phyloP scores from a whole-genome alignment of 139 green algal species.

The Tetraselmis chui region DNA sequence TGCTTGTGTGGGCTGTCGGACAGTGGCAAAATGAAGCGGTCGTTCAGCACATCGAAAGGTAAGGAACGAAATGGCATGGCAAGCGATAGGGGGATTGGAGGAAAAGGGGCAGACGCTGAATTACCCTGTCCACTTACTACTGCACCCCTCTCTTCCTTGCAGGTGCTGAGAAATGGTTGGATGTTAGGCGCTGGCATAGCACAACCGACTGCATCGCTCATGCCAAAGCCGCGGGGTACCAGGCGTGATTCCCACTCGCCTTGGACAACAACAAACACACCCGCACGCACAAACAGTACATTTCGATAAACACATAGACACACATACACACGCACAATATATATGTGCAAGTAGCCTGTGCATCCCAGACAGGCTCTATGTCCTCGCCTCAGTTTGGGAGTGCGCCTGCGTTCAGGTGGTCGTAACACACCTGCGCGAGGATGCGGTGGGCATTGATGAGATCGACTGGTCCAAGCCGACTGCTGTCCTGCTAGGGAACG shows the following conservation, averaged over 20 bases:
- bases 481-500: conserved; percentile 75
- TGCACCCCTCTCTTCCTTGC: no score
- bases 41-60: neutral
- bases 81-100: no score
- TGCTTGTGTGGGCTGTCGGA: neutral
- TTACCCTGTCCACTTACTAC: no score
- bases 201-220: conserved; percentile 37
- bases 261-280: neutral
- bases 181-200: conserved; percentile 45
- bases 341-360: no score
- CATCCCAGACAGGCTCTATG: no score
- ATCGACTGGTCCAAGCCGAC: conserved; percentile 71
- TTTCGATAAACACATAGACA: no score
- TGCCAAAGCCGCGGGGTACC: conserved; percentile 54
- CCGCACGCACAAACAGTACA: no score
- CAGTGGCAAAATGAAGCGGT: neutral
- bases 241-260: conserved; percentile 29
- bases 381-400: no score
- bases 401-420: conserved; percentile 18
- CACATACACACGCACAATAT: no score
- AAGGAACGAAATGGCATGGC: no score
- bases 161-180: conserved; percentile 77
- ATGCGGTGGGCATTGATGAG: conserved; percentile 40
- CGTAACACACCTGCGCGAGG: conserved; percentile 30
- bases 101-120: no score